Base-by-base conservation (phyloP, 208 protist genomes). In the Porcisia deanei region DNA sequence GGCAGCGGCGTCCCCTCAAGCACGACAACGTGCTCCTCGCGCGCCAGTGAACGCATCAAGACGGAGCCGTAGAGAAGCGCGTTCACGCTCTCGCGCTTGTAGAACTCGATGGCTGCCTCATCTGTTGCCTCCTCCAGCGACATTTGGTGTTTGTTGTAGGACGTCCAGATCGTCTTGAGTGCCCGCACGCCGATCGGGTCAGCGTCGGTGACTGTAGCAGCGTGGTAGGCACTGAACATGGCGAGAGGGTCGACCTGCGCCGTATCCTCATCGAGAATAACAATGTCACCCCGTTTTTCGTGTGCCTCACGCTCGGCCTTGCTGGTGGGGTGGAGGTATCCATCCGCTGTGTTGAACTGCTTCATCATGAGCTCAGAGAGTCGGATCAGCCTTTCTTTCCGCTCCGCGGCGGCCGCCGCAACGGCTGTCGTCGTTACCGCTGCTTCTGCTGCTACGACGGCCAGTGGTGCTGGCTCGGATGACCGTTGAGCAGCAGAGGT, bases 291-390 rank as follows among this genome's bases (percentile, higher is more conserved):
- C 12, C 82, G 82, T 77, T 90, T 85, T 73, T 92, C 85, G 65
- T 96, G 90, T 39, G 81, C 75, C 54, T 60, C 76, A 45, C 86
- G 77, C 75, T 92, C 85, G 0, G 75, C 74, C 72, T 85, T 73
- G 75, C 65, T 79, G 3, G 82, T 70, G n/a, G 67, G 71, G 76
- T 94, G 92, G 10, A 96, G 80, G 73, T 90, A 96, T 1, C 92
- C 92, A 73, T 96, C 92, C 1, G 92, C 90, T 66, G 87, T 94
- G 79, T 91, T 94, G 74, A 94, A 93, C 83, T 96, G 92, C 68
- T 72, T 87, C 67, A 96, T 70, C 89, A 96, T 94, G 7, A 96
- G 76, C 70, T 93, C 88, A 3, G 89, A 86, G 0, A 96, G 79
- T 22, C 88, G 84, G 12, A 57, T 63, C 22, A 96, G 81, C 43